phyloP scores from a whole-genome alignment of 306 rosid genomes.

The Notholithocarpus densiflorus region DNA sequence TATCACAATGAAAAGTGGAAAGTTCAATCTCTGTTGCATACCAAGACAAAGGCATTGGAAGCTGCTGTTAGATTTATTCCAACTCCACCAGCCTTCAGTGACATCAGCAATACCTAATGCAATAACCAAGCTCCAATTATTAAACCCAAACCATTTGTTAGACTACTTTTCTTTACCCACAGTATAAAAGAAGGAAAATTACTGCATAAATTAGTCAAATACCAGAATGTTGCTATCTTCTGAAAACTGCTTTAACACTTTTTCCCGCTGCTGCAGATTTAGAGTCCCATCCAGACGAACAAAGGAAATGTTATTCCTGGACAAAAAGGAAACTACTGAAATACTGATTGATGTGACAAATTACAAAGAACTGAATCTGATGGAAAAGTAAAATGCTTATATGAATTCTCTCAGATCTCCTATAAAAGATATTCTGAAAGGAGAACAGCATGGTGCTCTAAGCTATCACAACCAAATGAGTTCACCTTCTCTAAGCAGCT shows the following conservation, averaged over 20 bases:
- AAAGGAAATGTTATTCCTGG: slow-evolving; percentile 77
- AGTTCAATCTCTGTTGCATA: slow-evolving; percentile 35
- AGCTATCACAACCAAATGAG: background rate
- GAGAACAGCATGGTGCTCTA: background rate
- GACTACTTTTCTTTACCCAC: slow-evolving; percentile 6
- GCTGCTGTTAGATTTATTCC: slow-evolving; percentile 97
- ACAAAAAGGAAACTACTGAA: slow-evolving; percentile 22
- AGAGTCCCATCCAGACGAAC: slow-evolving; percentile 93
- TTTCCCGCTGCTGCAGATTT: slow-evolving; percentile 78
- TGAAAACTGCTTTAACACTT: slow-evolving; percentile 79
- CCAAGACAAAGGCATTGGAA: slow-evolving; percentile 97
- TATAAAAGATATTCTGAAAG: background rate
- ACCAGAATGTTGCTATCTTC: slow-evolving; percentile 77
- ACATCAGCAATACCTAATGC: slow-evolving; percentile 90
- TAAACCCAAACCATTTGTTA: slow-evolving; percentile 21
- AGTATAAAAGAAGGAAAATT: slow-evolving; percentile 14
- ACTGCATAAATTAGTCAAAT: slow-evolving; percentile 1
- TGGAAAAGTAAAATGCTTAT: background rate
- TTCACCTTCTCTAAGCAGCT: slow-evolving; percentile 6
- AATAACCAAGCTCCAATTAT: slow-evolving; percentile 19
- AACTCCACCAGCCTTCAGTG: slow-evolving; percentile 97
- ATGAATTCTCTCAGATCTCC: background rate
- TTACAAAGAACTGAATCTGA: background rate
- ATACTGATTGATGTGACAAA: background rate
- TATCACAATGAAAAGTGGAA: slow-evolving; percentile 15